These are phyloP conservation scores for Westerdykella ornata DNA, from an alignment of 2,329 filamentous ascomycete species.

Conservation along the genomic window DNA sequence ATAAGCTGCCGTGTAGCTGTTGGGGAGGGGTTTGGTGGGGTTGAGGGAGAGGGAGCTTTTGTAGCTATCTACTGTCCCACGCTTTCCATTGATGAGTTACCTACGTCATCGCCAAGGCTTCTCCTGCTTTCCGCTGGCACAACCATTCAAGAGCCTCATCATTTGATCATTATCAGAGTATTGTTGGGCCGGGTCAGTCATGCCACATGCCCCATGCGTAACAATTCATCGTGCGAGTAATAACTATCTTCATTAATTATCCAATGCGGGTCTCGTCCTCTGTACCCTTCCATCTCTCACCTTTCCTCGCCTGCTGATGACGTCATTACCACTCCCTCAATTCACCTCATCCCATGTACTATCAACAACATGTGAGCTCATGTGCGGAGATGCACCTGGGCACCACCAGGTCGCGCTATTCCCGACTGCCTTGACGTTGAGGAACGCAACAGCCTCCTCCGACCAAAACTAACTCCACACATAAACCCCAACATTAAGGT, in stretches of 20 bases:
- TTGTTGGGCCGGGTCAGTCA: no score
- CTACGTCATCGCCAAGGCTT: constrained; percentile 32
- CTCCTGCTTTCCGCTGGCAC: constrained; percentile 7
- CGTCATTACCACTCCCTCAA: constrained; percentile 7
- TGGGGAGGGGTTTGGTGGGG: constrained; percentile 1
- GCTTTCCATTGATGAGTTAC: neutral
- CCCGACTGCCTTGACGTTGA: no score
- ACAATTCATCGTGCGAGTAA: no score
- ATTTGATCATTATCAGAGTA: no score
- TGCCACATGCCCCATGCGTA: no score
- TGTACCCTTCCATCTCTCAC: constrained; percentile 22
- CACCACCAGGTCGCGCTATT: no score
- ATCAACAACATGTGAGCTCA: no score
- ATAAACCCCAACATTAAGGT: no score
- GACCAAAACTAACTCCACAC: no score
- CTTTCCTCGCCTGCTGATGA: constrained; percentile 4
- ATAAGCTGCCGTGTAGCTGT: neutral
- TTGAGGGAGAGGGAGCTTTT: constrained; percentile 17
- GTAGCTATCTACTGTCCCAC: constrained; percentile 26
- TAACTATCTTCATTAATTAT: constrained; percentile 8
- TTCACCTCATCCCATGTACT: neutral
- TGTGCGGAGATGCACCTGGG: no score
- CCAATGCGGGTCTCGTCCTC: constrained; percentile 18
- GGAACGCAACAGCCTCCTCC: no score
- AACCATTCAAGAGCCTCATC: constrained; percentile 2